These are phyloP conservation scores for Trichoderma sp. DNA, from an alignment of 2,329 filamentous ascomycete species.

Conservation along the genomic window DNA sequence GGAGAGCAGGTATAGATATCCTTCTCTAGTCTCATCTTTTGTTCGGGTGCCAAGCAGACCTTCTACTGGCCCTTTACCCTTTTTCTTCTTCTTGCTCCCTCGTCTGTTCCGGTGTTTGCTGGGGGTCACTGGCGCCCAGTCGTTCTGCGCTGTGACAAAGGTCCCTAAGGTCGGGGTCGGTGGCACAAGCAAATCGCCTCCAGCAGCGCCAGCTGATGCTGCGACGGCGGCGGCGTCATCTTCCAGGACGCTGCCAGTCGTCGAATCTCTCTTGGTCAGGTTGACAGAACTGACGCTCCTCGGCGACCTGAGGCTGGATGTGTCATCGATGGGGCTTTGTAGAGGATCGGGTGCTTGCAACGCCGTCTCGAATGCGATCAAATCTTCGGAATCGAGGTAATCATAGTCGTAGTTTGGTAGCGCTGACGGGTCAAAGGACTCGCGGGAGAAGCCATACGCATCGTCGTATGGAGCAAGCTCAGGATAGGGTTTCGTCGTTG, in stretches of 20 bases:
- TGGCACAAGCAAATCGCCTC: slow-evolving; percentile 36
- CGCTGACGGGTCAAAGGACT: slow-evolving; percentile 66
- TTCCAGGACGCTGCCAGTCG: slow-evolving; percentile 32
- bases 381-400: slow-evolving; percentile 72
- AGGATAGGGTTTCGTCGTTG: slow-evolving; percentile 10
- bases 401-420: slow-evolving; percentile 81
- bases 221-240: slow-evolving; percentile 41
- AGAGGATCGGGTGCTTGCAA: slow-evolving; percentile 78
- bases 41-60: slow-evolving; percentile 57
- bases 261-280: slow-evolving; percentile 46
- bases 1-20: slow-evolving; percentile 81
- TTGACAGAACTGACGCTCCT: slow-evolving; percentile 44
- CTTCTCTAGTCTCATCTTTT: slow-evolving; percentile 92
- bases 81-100: slow-evolving; percentile 41
- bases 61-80: slow-evolving; percentile 42
- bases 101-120: slow-evolving; percentile 52
- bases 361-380: slow-evolving; percentile 77
- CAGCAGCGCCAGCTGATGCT: slow-evolving; percentile 42
- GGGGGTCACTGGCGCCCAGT: slow-evolving; percentile 89
- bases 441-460: slow-evolving; percentile 58
- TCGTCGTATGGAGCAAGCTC: slow-evolving; percentile 22
- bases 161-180: slow-evolving; percentile 41
- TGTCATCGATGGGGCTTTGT: slow-evolving; percentile 60
- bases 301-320: slow-evolving; percentile 43
- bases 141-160: slow-evolving; percentile 88